Base-by-base conservation (phyloP, 2,329 filamentous ascomycete genomes). In the Penicillium sp. region DNA sequence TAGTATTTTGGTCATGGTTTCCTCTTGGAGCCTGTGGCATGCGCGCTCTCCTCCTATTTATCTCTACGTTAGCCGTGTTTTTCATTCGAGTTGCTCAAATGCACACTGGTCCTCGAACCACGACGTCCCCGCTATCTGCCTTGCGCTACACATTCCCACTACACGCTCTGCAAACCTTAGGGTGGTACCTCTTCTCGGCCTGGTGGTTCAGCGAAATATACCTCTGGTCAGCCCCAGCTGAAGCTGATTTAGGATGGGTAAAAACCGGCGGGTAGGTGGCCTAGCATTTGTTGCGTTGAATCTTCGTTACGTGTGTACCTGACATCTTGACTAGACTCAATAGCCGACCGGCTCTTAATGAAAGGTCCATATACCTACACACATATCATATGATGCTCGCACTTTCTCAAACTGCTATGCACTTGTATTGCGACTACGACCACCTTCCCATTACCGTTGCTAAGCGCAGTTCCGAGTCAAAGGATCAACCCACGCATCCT, bases 1-100 rank as follows among this genome's bases (percentile, higher is more conserved):
- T 64, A 93, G 90, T 85, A 51, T 76, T 96, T 60, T 96, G 91
- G 91, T 79, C 86, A 65, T 93, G 90, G 88, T 91, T 96, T 63
- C 91, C 91, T 23, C 66, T 96, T 40, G 89, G 91, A 52, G 80
- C 81, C 55, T 84, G 88, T 46, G 91, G 90, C 58, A 72, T 95
- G 55, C 88, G 91, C 64, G 83, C 90, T 5, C 69, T 87, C 16
- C 80, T 91, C 60, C 82, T 97, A 61, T 93, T 92, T 75, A 77
- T 89, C 60, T 88, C 87, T 64, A 85, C 84, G 59, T 83, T 97
- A 59, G 78, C 85, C 56, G 82, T 97, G 63, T 89, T 96, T 74
- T 82, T 96, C 63, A 83, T 97, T 52, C 90, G 92, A 66, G 90
- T 97, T 66, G 86, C 88, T 46, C 88, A 92, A 71, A 86, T 91